A percentile compares a stretch with the other conserved stretches of the same genome.
phyloP scores from a whole-genome alignment of 1,284 basidiomycete genomes.

The Leccinum cinnamomeum region DNA sequence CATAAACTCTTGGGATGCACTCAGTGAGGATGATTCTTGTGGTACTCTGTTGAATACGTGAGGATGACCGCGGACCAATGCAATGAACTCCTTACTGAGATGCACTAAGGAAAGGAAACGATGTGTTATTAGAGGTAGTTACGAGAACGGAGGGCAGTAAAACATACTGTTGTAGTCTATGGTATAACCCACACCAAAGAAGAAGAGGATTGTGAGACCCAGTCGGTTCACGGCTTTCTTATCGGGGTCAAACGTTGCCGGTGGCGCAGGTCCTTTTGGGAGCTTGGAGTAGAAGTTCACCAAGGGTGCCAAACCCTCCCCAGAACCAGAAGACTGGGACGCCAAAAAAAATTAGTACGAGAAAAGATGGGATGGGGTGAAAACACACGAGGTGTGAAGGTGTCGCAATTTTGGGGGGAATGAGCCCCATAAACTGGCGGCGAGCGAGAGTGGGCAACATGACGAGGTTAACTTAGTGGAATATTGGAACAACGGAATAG shows the following conservation, averaged over 20 bases:
- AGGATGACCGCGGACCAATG: constrained; percentile 20
- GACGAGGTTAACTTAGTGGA: constrained; percentile 4
- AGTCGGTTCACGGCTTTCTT: constrained; percentile 82
- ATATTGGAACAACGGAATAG: constrained; percentile 19
- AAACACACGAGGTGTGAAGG: constrained; percentile 79
- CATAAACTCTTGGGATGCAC: constrained; percentile 2
- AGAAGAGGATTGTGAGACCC: constrained; percentile 67
- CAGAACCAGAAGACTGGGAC: constrained; percentile 70
- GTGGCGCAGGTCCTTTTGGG: constrained; percentile 75
- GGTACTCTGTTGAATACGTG: constrained; percentile 60
- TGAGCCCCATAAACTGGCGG: constrained; percentile 77
- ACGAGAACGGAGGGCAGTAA: constrained; percentile 3
- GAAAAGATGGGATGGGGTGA: fast-evolving
- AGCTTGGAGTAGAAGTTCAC: constrained; percentile 95
- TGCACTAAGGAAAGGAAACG: constrained; percentile 55
- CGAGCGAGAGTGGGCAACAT: constrained; percentile 86
- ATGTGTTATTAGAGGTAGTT: constrained; percentile 5
- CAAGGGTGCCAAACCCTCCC: constrained; percentile 78
- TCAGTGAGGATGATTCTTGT: constrained; percentile 84
- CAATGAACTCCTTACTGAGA: constrained; percentile 56
- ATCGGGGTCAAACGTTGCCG: constrained; percentile 69
- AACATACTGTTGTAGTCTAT: constrained; percentile 89
- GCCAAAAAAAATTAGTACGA: constrained; percentile 12
- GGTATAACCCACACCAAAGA: constrained; percentile 86
- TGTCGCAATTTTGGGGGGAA: constrained; percentile 95